Evolutionary conservation across 495 filamentous ascomycete species (phyloP).

Genomic region (Endocarpon pusillum): DNA sequence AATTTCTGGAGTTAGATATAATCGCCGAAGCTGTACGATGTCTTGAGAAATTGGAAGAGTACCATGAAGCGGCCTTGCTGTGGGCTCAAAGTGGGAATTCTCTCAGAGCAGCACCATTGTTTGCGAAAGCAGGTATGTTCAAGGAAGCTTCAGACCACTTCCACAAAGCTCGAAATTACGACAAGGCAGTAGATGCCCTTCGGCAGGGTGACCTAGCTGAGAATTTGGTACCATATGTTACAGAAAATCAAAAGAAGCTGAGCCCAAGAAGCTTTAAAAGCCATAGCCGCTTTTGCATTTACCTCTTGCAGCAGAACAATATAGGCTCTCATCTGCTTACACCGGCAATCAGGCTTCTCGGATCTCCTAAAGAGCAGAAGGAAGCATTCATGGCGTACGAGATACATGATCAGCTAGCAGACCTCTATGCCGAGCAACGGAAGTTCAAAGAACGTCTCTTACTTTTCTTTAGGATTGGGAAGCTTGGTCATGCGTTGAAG

Average conservation of each 20-base stretch:
- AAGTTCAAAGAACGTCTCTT: too few relatives aligned
- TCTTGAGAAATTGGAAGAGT: conserved; percentile 4
- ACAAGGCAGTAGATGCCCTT: conserved; percentile 22
- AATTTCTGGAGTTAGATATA: background rate
- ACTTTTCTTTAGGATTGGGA: too few relatives aligned
- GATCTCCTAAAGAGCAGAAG: conserved; percentile 11
- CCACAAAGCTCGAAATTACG: conserved; percentile 4
- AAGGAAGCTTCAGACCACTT: conserved; percentile 9
- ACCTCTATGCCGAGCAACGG: too few relatives aligned
- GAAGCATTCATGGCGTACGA: conserved; percentile 9
- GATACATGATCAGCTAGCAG: too few relatives aligned
- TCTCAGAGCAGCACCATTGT: conserved; percentile 10
- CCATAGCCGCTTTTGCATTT: conserved; percentile 13
- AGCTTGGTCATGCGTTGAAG: too few relatives aligned
- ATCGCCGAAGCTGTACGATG: conserved; percentile 1
- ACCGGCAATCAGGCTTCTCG: conserved; percentile 11
- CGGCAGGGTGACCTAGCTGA: conserved; percentile 10
- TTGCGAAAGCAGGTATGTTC: conserved; percentile 4
- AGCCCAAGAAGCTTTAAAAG: conserved; percentile 1
- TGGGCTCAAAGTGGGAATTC: too few relatives aligned
- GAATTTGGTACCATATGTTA: conserved; percentile 13
- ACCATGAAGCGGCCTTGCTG: conserved; percentile 10
- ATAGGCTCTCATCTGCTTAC: conserved; percentile 9
- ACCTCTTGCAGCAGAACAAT: conserved; percentile 16
- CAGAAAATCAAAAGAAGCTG: conserved; percentile 4